Conservation (phyloP, 108 stramenopile genomes). For the Licmophora abbreviata region DNA sequence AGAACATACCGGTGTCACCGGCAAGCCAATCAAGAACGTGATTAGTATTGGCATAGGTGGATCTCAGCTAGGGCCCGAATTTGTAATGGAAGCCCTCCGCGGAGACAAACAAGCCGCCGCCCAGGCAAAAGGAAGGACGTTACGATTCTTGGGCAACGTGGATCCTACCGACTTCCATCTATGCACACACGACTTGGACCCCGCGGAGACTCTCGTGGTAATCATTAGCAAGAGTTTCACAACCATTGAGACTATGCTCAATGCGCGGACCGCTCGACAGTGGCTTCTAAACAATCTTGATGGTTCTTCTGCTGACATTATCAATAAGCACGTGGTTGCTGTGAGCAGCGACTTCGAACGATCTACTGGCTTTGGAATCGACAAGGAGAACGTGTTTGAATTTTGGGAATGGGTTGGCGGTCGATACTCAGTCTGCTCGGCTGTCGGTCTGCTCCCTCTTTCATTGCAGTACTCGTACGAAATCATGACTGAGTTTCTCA, state of each 20-base stretch:
- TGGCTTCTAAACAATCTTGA: constrained; percentile 68
- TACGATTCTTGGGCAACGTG: constrained; percentile 93
- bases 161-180: constrained; percentile 95
- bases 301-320: constrained; percentile 25
- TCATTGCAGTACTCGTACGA: constrained; percentile 83
- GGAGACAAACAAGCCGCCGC: constrained; percentile 45
- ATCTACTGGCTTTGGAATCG: constrained; percentile 71
- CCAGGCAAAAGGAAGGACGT: constrained; percentile 48
- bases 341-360: constrained; percentile 35
- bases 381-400: constrained; percentile 75
- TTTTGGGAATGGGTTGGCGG: constrained; percentile 98
- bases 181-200: constrained; percentile 58
- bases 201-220: constrained; percentile 75
- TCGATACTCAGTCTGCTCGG: constrained; percentile 81
- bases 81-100: constrained; percentile 87
- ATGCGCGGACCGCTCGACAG: constrained; percentile 76
- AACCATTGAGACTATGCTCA: constrained; percentile 91
- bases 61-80: constrained; percentile 87
- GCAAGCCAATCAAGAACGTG: constrained; percentile 75
- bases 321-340: constrained; percentile 79
- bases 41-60: constrained; percentile 91
- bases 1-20: constrained; percentile 67
- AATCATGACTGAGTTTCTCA: constrained; percentile 74
- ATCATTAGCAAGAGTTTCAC: constrained; percentile 93
- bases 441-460: constrained; percentile 84